Percentiles rank a stretch among this genome's conserved stretches.
These are phyloP conservation scores for Proteromonas lacertae DNA, from an alignment of 352 stramenopile genomes.

Conservation along the genomic window DNA sequence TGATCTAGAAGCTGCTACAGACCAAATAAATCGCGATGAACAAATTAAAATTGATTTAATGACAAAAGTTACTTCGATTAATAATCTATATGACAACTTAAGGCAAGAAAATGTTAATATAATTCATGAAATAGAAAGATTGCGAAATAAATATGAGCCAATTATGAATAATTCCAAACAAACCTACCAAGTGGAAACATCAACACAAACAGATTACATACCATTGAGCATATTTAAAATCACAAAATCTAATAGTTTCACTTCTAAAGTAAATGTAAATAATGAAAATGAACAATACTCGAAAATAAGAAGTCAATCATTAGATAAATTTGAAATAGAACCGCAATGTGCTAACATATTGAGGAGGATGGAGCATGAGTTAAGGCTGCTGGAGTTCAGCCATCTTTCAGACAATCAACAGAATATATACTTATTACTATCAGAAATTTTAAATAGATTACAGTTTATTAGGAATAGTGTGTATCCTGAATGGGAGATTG, in stretches of 20 bases:
- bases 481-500: constrained; percentile 30
- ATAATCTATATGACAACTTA: constrained; percentile 70
- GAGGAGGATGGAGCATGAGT: constrained; percentile 33
- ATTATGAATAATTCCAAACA: constrained; percentile 80
- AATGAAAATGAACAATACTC: constrained; percentile 83
- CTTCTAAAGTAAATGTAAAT: constrained; percentile 74
- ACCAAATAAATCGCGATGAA: too few relatives aligned
- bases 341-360: constrained; percentile 25
- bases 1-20: too few relatives aligned
- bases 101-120: constrained; percentile 92
- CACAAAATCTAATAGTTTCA: constrained; percentile 31
- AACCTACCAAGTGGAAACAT: too few relatives aligned
- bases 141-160: constrained; percentile 98
- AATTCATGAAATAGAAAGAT: constrained; percentile 72
- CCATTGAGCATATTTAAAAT: constrained; percentile 63
- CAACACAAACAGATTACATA: constrained; percentile 88
- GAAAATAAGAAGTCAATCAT: constrained; percentile 78
- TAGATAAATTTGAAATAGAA: constrained; percentile 67
- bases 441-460: constrained; percentile 52
- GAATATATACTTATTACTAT: constrained; percentile 41
- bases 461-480: constrained; percentile 31
- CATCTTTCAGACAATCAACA: constrained; percentile 17
- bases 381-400: constrained; percentile 11
- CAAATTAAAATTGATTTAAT: too few relatives aligned
- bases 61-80: too few relatives aligned